Evolutionary conservation across 1,284 basidiomycete genomes (phyloP), one percentile per base, ranked within the genome.

Genomic region (Irpex rosettiformis): DNA sequence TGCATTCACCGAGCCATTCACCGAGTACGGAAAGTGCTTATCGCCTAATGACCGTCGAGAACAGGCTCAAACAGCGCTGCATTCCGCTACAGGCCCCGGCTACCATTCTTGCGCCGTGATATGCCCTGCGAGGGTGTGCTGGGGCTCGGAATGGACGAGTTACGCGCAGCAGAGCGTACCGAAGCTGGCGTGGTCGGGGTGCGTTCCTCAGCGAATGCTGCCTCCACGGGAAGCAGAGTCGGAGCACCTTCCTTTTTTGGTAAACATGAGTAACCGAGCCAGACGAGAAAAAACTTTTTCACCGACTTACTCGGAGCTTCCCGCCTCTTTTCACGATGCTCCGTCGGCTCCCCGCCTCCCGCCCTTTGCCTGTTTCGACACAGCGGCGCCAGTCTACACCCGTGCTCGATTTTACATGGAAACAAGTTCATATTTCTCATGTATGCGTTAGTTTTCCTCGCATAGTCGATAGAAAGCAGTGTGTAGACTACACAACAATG

Each of bases 1-100:
- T 62, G 66, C 63, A 67, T 79, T 78, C 78, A 80, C 79, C 79
- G 79, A 83, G 79, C 75, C 80, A 82, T 85, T 84, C 83, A 85
- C 83, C 83, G 84, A 85, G 84, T 82, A 77, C 64, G 67, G 64
- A 63, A 65, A 58, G 58, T 58, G 59, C 70, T 72, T 71, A 69
- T 72, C 56, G 49, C 11, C 47, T 51, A 49, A 55, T 52, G 29
- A 52, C 43, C 52, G 52, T 29, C 37, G 24, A 51, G 25, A 28
- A 28, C 24, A 51, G 13, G 27, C 22, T 27, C 27, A 13, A 51
- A 28, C 52, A 4, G 4, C 48, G n/a, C 49, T 53, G 47, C 47
- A 59, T 58, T 28, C 62, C 56, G 43, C 54, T 55, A 59, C 56
- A 16, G 33, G 60, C 13, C 11, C 13, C 18, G 16, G 48, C 13